Evolutionary conservation across 2,329 filamentous ascomycete species (phyloP).

Genomic region (Ophiocordyceps camponoti-saundersi): DNA sequence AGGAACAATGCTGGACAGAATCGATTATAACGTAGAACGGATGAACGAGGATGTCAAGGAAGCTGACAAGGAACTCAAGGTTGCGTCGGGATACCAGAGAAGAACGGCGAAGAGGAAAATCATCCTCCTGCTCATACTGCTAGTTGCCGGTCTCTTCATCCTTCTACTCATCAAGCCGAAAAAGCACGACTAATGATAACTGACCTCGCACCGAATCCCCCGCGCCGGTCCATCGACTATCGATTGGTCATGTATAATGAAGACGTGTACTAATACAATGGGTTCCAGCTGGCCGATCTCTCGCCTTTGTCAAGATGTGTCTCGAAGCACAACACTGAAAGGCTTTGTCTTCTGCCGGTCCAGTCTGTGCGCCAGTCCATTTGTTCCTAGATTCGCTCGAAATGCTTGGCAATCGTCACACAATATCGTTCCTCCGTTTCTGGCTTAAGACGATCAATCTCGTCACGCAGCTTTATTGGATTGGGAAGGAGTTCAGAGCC

Average conservation of each 20-base stretch:
- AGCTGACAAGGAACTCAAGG: slow-evolving; percentile 79
- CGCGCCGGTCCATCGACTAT: slow-evolving; percentile 8
- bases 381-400: not conserved
- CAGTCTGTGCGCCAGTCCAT: not conserved
- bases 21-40: slow-evolving; percentile 94
- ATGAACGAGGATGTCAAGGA: slow-evolving; percentile 90
- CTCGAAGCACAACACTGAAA: not conserved
- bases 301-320: not conserved
- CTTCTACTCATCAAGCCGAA: slow-evolving; percentile 68
- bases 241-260: slow-evolving; percentile 8
- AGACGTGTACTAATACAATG: not conserved
- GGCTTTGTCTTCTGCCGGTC: not conserved
- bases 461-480: slow-evolving; percentile 6
- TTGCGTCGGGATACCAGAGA: slow-evolving; percentile 78
- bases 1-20: slow-evolving; percentile 79
- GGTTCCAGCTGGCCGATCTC: not conserved
- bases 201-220: not conserved
- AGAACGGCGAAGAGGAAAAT: slow-evolving; percentile 82
- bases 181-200: slow-evolving; percentile 14
- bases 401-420: not conserved
- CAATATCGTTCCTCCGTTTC: slow-evolving; percentile 3
- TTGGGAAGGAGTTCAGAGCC: slow-evolving; percentile 13
- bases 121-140: slow-evolving; percentile 69
- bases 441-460: slow-evolving; percentile 7
- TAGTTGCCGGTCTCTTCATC: slow-evolving; percentile 79